These are phyloP conservation scores for Rosa rugosa DNA, from an alignment of 306 rosid species.

Conservation along the genomic window DNA sequence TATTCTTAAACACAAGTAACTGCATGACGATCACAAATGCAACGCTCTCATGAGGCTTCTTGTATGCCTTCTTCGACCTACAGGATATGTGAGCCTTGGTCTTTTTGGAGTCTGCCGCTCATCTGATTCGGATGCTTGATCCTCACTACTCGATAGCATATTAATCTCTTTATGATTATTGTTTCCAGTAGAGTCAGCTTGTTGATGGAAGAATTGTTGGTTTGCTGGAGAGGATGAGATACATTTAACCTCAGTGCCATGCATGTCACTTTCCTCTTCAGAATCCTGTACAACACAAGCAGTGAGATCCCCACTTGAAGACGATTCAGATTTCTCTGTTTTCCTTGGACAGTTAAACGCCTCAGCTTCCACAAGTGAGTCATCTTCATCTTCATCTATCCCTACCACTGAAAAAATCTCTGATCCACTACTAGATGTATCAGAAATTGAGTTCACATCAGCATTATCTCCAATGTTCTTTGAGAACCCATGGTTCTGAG, in stretches of 20 bases:
- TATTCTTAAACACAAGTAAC: too few species aligned
- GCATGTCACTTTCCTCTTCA: constrained; percentile 36
- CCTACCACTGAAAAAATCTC: constrained; percentile 23
- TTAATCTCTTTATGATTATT: constrained; percentile 32
- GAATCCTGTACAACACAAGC: constrained; percentile 55
- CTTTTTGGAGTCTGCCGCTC: constrained; percentile 36
- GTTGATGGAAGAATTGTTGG: background rate
- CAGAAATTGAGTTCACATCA: constrained; percentile 22
- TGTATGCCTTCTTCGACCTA: constrained; percentile 25
- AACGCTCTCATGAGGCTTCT: constrained; percentile 33
- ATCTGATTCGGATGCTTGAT: constrained; percentile 20
- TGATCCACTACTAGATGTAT: constrained; percentile 17
- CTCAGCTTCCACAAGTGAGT: constrained; percentile 24
- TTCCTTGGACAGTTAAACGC: constrained; percentile 29
- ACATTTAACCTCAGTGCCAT: constrained; percentile 14
- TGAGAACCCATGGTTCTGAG: constrained; percentile 27
- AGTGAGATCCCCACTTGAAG: constrained; percentile 34
- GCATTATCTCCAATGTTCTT: constrained; percentile 13
- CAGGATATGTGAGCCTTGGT: constrained; percentile 27
- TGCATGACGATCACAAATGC: constrained; percentile 23
- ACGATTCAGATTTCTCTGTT: constrained; percentile 19
- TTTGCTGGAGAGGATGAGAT: constrained; percentile 20
- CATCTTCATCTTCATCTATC: constrained; percentile 26
- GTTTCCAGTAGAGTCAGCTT: constrained; percentile 23
- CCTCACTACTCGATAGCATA: constrained; percentile 20